Base-by-base conservation (phyloP, 169 alveolate species). In the Cyclospora cayetanensis region DNA sequence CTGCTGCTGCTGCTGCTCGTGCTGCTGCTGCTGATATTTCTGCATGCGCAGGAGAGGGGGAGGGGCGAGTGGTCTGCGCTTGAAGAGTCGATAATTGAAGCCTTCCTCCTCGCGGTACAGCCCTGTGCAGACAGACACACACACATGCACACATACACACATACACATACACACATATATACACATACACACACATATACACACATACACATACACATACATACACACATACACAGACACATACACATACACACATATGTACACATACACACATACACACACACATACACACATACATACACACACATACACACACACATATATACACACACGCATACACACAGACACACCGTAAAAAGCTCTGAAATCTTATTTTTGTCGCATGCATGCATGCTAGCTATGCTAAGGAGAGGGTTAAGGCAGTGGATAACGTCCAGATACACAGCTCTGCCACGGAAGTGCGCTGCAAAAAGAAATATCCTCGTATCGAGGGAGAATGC, bases 21-120 rank as follows among this genome's bases (percentile, higher is more conserved):
- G 77, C 77, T 66, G 77, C 46, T 66, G 77, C 77, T 29, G 60
- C 60, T 46, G 60, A 9, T 46, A 15, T 15, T 46, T 9, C 60
- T 46, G 60, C 60, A 9, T 9, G 60, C n/a, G 77, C 35, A 34
- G 29, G 42, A 25, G 7, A 1, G 77, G 77, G 43, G 77, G 77
- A 27, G 43, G 43, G 15, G 77, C 41, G 2, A 96, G 66, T 39
- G 88, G 85, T 39, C 97, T 86, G 74, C 97, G 91, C 88, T 94
- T 95, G 94, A 93, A 93, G 82, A 97, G 94, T 37, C 94, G 94
- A 35, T 93, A 72, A 80, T 95, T 96, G 15, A 96, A 95, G 39
- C 97, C 98, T 53, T 94, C 95, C 93, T 95, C 97, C 52, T 93
- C 91, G 52, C 96, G 93, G 79, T 90, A 93, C 60, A 96, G 92